Percentiles rank a stretch among this genome's conserved stretches.
phyloP scores from a whole-genome alignment of 1,284 basidiomycete species.

The Ceratobasidium sp. region DNA sequence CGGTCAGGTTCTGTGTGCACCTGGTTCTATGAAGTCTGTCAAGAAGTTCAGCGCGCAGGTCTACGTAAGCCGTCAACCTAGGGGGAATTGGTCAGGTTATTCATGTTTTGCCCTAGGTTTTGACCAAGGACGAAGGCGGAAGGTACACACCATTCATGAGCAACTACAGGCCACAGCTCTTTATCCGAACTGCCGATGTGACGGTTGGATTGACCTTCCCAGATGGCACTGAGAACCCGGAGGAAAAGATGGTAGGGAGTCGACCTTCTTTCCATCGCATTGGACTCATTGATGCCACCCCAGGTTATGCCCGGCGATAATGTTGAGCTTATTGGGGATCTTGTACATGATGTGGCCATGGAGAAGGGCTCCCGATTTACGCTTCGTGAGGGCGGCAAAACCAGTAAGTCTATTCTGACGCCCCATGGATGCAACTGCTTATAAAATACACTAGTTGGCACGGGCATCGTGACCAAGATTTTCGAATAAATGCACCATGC shows the following conservation, averaged over 20 bases:
- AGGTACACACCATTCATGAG: slow-evolving; percentile 98
- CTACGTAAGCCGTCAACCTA: slow-evolving; percentile 69
- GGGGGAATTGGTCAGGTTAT: slow-evolving; percentile 8
- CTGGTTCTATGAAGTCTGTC: slow-evolving; percentile 93
- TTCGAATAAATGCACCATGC: slow-evolving; percentile 59
- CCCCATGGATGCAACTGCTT: not conserved
- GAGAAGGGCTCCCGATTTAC: slow-evolving; percentile 97
- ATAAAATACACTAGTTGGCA: slow-evolving; percentile 72
- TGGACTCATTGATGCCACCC: slow-evolving; percentile 34
- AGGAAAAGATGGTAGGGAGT: slow-evolving; percentile 80
- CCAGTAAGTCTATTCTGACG: slow-evolving; percentile 68
- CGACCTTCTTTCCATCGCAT: slow-evolving; percentile 9
- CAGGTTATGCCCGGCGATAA: slow-evolving; percentile 99
- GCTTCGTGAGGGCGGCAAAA: slow-evolving; percentile 96
- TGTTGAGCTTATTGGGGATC: slow-evolving; percentile 90
- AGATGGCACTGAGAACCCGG: slow-evolving; percentile 78
- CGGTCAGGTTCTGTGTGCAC: slow-evolving; percentile 91
- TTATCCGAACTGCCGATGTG: slow-evolving; percentile 96
- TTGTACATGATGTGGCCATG: slow-evolving; percentile 90
- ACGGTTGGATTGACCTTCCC: slow-evolving; percentile 91
- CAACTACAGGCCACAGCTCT: slow-evolving; percentile 97
- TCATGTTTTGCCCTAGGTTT: slow-evolving; percentile 64
- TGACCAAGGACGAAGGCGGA: slow-evolving; percentile 98
- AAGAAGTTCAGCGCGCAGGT: slow-evolving; percentile 96
- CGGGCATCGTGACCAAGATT: slow-evolving; percentile 90